A percentile compares a stretch with the other conserved stretches of the same genome.
These are phyloP conservation scores for Pestalotiopsis sp. DNA, from an alignment of 2,329 filamentous ascomycete species.

Conservation along the genomic window DNA sequence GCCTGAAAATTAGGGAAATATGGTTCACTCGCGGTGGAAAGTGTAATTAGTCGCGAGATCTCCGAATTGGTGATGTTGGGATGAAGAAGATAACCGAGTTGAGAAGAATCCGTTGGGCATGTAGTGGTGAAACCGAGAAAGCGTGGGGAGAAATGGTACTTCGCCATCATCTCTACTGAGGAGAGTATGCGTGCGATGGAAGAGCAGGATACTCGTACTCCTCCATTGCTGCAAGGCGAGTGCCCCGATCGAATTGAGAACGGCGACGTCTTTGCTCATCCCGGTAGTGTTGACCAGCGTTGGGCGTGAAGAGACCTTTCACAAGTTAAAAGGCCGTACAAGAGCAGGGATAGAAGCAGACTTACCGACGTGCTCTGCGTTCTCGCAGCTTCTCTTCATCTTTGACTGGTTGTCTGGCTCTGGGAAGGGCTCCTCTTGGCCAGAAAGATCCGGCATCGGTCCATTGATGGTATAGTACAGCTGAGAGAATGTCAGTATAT, in stretches of 20 bases:
- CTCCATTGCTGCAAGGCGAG: conserved; percentile 69
- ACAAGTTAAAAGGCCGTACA: conserved; percentile 5
- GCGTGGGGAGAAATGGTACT: no score
- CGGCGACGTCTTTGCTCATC: conserved; percentile 77
- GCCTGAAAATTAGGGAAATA: neutral
- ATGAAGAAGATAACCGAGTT: no score
- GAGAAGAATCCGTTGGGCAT: no score
- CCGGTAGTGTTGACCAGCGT: conserved; percentile 72
- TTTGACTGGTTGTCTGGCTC: conserved; percentile 83
- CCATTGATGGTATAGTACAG: conserved; percentile 56
- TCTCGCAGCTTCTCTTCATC: conserved; percentile 84
- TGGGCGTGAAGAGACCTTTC: conserved; percentile 78
- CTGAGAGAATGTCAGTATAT: conserved; percentile 31
- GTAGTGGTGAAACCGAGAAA: no score
- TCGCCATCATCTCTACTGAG: conserved; percentile 19
- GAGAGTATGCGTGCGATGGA: conserved; percentile 36
- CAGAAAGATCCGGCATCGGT: conserved; percentile 56
- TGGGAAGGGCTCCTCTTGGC: conserved; percentile 77
- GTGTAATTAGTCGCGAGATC: neutral
- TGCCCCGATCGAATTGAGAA: conserved; percentile 83
- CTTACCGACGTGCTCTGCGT: conserved; percentile 81
- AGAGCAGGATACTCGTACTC: conserved; percentile 56
- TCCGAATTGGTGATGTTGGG: no score
- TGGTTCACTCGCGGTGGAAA: neutral
- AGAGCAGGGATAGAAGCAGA: conserved; percentile 20